Evolutionary conservation across 1,284 basidiomycete species (phyloP).

Genomic region (Trichosporon sp.): DNA sequence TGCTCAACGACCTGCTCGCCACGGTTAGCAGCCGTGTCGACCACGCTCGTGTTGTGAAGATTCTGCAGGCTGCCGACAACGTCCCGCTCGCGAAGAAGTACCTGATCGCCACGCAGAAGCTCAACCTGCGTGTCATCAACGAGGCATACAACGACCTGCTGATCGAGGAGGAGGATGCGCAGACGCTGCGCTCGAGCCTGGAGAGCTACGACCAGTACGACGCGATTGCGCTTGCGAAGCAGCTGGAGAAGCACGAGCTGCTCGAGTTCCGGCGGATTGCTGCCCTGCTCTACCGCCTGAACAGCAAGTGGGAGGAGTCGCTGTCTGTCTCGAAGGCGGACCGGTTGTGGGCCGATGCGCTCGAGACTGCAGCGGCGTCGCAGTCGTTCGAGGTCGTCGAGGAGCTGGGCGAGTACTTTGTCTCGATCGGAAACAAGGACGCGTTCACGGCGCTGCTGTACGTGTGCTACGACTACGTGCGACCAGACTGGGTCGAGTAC

Average conservation of each 20-base stretch:
- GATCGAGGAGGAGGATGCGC: constrained; percentile 98
- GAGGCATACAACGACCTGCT: constrained; percentile 94
- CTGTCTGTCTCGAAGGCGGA: constrained; percentile 91
- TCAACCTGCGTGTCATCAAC: constrained; percentile 95
- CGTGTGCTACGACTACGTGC: constrained; percentile 86
- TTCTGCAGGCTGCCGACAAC: constrained; percentile 77
- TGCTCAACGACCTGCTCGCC: constrained; percentile 87
- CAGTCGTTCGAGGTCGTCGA: constrained; percentile 77
- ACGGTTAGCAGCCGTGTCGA: constrained; percentile 90
- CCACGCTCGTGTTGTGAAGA: constrained; percentile 87
- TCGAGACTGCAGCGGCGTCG: constrained; percentile 85
- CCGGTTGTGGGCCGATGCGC: constrained; percentile 89
- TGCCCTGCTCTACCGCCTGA: constrained; percentile 81
- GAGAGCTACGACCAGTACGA: constrained; percentile 99
- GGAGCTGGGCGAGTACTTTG: constrained; percentile 87
- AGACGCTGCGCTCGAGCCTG: constrained; percentile 90
- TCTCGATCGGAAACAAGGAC: constrained; percentile 97
- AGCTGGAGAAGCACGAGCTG: constrained; percentile 83
- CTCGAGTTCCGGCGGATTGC: constrained; percentile 93
- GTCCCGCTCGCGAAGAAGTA: constrained; percentile 93
- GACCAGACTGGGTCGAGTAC: constrained; percentile 88
- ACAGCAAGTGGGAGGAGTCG: constrained; percentile 80
- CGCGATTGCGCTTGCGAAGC: constrained; percentile 76
- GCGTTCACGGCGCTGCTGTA: constrained; percentile 88
- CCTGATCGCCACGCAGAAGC: constrained; percentile 93